Base-by-base conservation (phyloP, 202 grass and related monocot species). In the Hordeum pubiflorum region DNA sequence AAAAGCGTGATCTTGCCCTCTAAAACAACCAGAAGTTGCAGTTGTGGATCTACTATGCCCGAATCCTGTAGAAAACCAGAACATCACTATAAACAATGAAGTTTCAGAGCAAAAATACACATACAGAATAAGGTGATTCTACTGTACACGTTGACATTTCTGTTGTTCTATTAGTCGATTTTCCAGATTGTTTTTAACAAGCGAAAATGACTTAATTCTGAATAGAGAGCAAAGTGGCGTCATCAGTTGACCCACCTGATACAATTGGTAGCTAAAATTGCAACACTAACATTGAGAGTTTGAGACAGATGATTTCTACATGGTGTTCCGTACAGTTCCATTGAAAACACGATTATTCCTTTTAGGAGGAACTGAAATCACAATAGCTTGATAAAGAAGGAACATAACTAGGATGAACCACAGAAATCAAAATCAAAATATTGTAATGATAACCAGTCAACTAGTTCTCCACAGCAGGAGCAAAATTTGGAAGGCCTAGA, bases 11-110 rank as follows among this genome's bases (percentile, higher is more conserved):
- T 91, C 92, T 57, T 81, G 74, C 34, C 84, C 84, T 85, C 87
- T 89, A 48, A 37, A 83, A 17, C 61, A 46, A 81, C 57, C 46
- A 75, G 78, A 88, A 59, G 61, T 27, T 37, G 67, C 68, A 48
- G 63, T 69, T 78, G 77, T 73, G 22, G 88, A 85, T 82, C 81
- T 88, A 72, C 77, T 89, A 83, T 91, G 87, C 37, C 79, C 78
- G 8, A 85, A 90, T 44, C 57, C 89, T 93, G 88, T 61, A 81
- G 68, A 82, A 71, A 50, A 88, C 60, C 12, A 52, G 7, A 69
- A 64, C 24, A 66, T 66, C n/a, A 21, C 60, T 36, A n/a, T 52
- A 48, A 86, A 43, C 24, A 72, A 79, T 79, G 17, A 52, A 33
- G 21, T 82, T 84, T 75, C 48, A 68, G 68, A 75, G 7, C 1